Base-by-base conservation (phyloP, 345 rosid species). In the Isatis tinctoria region DNA sequence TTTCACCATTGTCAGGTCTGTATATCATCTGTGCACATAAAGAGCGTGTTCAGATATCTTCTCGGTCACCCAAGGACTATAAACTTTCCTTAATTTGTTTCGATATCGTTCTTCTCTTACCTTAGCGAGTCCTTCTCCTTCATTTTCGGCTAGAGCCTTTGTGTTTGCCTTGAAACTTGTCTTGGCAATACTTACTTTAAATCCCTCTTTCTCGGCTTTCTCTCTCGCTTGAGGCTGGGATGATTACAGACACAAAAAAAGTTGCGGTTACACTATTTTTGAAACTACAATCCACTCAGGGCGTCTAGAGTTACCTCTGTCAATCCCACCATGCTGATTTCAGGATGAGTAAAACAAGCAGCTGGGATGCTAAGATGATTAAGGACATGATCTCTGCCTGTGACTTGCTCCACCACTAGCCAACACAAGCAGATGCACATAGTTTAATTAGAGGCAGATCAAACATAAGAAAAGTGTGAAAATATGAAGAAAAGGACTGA, bases 311-410 rank as follows among this genome's bases (percentile, higher is more conserved):
- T 53, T 64, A 92, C 98, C 93, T 96, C 99, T 22, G 99, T 96
- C 76, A 96, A 73, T 79, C 99, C 99, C 78, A 92, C 99, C 98
- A 96, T 92, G 57, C 99, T 96, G 83, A 96, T 92, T 78, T 96
- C 98, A 64, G 99, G 99, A 81, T 96, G 99, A 44, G 99, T 96
- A 87, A 96, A 96, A 78, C 99, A 96, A 76, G 99, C 99, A 52
- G 99, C 99, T 18, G 99, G 98, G 72, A 96, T 87, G 76, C 96
- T 90, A 60, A 86, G 83, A 86, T 92, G 98, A 80, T 90, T 96
- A 51, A 92, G 92, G 70, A 96, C 91, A 24, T 88, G 87, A 86
- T 90, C 99, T 79, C 82, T 86, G 76, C 99, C 97, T 1, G 94
- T 84, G 43, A 92, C 90, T 89, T 88, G 96, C 82, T 96, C 99